Evolutionary conservation across 2,329 filamentous ascomycete species (phyloP).

Genomic region (Epichloe bromicola): DNA sequence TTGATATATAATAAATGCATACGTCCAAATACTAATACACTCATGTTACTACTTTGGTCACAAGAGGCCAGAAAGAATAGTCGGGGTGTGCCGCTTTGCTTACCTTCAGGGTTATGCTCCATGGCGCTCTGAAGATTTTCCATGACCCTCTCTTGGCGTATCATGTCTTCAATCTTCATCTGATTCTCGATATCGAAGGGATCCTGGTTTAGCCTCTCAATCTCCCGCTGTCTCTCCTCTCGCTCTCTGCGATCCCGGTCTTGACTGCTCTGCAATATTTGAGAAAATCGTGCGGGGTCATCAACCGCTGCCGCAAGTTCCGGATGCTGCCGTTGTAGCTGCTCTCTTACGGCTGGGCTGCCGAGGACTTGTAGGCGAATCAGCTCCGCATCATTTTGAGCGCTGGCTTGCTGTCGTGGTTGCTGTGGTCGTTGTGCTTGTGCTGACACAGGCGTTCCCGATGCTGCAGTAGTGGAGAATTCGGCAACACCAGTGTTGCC

Average conservation of each 20-base stretch:
- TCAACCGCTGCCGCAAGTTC: slow-evolving; percentile 65
- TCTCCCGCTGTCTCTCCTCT: slow-evolving; percentile 66
- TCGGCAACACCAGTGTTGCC: slow-evolving; percentile 23
- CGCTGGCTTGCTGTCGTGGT: slow-evolving; percentile 18
- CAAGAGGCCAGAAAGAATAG: background rate
- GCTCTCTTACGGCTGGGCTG: slow-evolving; percentile 57
- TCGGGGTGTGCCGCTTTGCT: slow-evolving; percentile 11
- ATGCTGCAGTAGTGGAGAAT: slow-evolving; percentile 18
- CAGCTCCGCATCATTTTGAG: slow-evolving; percentile 59
- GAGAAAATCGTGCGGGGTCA: slow-evolving; percentile 62
- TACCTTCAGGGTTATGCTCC: slow-evolving; percentile 95
- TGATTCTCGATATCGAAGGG: slow-evolving; percentile 91
- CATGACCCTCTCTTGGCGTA: slow-evolving; percentile 84
- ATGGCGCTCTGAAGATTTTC: slow-evolving; percentile 94
- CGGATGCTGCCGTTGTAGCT: slow-evolving; percentile 60
- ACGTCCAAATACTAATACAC: slow-evolving; percentile 64
- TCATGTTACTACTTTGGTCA: slow-evolving; percentile 3
- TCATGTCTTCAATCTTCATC: slow-evolving; percentile 89
- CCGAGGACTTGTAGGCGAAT: slow-evolving; percentile 73
- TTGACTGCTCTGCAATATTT: slow-evolving; percentile 55
- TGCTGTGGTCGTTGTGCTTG: slow-evolving; percentile 18
- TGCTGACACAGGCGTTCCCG: slow-evolving; percentile 19
- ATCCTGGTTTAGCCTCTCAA: slow-evolving; percentile 78
- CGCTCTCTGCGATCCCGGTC: slow-evolving; percentile 60
- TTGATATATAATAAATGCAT: slow-evolving; percentile 96